phyloP scores from a whole-genome alignment of 345 rosid genomes.

The Melaleuca quinquenervia region DNA sequence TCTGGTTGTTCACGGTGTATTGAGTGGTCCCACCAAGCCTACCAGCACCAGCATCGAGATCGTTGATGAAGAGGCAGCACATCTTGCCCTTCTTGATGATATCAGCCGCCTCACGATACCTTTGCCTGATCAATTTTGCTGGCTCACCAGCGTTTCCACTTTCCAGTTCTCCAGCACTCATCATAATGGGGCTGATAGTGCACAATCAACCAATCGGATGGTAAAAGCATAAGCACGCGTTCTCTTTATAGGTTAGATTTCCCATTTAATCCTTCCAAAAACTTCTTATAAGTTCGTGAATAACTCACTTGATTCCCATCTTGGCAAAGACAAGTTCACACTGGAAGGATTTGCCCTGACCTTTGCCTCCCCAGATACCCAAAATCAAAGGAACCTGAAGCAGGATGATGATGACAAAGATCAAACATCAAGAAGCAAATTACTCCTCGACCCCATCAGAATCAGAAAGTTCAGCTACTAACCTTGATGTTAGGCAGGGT shows the following conservation, averaged over 20 bases:
- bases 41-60: constrained; percentile 16
- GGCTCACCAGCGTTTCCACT: constrained; percentile 20
- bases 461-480: not conserved
- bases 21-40: constrained; percentile 14
- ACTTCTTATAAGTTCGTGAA: not conserved
- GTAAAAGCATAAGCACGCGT: not conserved
- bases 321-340: constrained; percentile 17
- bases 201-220: not conserved
- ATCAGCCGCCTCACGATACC: constrained; percentile 17
- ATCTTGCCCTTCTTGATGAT: constrained; percentile 17
- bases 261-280: not conserved
- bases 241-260: not conserved
- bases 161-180: constrained; percentile 19
- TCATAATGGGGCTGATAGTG: constrained; percentile 12
- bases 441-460: not conserved
- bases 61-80: constrained; percentile 17
- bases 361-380: constrained; percentile 20
- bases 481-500: constrained; percentile 15
- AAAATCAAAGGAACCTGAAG: constrained; percentile 10
- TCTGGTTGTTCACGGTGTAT: constrained; percentile 17
- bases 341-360: constrained; percentile 18
- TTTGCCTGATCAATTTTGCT: constrained; percentile 14
- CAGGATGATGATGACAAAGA: not conserved
- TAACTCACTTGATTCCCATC: constrained; percentile 16
- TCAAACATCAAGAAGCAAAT: not conserved